phyloP scores from a whole-genome alignment of 2,329 filamentous ascomycete species.

The Neonectria neomacrospora region DNA sequence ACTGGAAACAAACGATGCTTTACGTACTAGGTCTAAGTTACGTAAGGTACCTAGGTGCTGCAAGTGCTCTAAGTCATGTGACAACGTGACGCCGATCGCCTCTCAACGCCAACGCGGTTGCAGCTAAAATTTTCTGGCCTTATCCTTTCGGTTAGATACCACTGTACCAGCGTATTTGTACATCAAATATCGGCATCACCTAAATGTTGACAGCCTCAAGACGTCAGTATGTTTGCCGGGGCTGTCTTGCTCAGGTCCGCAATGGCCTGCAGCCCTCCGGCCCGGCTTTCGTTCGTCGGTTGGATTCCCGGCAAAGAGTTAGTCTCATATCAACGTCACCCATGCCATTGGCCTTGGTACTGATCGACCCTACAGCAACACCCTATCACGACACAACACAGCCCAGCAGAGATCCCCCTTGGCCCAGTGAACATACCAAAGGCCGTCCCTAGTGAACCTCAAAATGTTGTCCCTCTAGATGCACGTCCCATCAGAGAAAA shows the following conservation, averaged over 20 bases:
- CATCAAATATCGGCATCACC: constrained; percentile 5
- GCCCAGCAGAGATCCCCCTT: constrained; percentile 17
- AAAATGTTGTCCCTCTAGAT: constrained; percentile 8
- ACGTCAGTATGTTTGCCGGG: constrained; percentile 49
- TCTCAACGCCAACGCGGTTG: constrained; percentile 30
- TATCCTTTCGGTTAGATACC: background rate
- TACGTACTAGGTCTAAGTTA: no score
- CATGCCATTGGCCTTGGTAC: constrained; percentile 1
- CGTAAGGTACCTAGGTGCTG: no score
- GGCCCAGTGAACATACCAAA: constrained; percentile 33
- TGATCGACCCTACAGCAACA: constrained; percentile 24
- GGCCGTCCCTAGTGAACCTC: constrained; percentile 17
- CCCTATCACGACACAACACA: constrained; percentile 21
- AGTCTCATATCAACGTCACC: constrained; percentile 5
- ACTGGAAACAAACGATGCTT: background rate
- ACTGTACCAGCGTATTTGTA: background rate
- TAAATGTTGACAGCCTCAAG: constrained; percentile 48
- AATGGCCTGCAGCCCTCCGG: constrained; percentile 23
- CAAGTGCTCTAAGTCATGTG: constrained; percentile 39
- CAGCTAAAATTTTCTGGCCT: constrained; percentile 43
- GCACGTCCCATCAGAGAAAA: constrained; percentile 36
- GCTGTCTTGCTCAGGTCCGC: constrained; percentile 43
- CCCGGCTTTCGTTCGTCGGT: constrained; percentile 9
- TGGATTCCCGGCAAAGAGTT: constrained; percentile 29
- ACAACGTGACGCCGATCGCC: constrained; percentile 29